Evolutionary conservation across 257 asterid genomes (phyloP).

Genomic region (Salvia splendens): DNA sequence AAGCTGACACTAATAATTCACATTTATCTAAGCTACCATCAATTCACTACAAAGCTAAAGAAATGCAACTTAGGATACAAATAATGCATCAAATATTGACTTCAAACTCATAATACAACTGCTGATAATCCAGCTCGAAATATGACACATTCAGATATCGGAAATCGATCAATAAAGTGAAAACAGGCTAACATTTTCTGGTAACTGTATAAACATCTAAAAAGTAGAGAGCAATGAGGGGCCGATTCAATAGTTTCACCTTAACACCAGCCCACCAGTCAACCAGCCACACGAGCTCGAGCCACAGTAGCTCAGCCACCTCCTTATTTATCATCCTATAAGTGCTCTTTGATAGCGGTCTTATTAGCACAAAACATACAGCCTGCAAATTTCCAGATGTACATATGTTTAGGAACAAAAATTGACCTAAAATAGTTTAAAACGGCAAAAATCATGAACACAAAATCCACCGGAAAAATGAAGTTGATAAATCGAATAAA

Average conservation of each 20-base stretch:
- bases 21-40: conserved; percentile 1
- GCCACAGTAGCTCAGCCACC: conserved; percentile 81
- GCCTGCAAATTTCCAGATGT: conserved; percentile 51
- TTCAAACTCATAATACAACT: conserved; percentile 3
- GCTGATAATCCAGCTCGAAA: neutral
- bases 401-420: neutral
- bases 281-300: conserved; percentile 93
- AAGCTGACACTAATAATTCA: neutral
- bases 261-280: conserved; percentile 99
- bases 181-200: conserved; percentile 8
- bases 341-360: conserved; percentile 72
- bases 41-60: conserved; percentile 3
- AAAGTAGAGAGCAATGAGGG: neutral
- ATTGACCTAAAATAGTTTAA: neutral
- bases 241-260: conserved; percentile 45
- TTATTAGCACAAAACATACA: conserved; percentile 57
- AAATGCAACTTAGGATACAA: conserved; percentile 6
- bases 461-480: neutral
- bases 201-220: conserved; percentile 5
- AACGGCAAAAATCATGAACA: too few relatives aligned
- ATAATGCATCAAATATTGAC: neutral
- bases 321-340: conserved; percentile 80
- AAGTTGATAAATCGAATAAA: conserved; percentile 23
- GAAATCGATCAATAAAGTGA: neutral
- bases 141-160: conserved; percentile 5